Evolutionary conservation across 441 rosid genomes (phyloP), one percentile per base, ranked within the genome.

Genomic region (Jatropha multifida): DNA sequence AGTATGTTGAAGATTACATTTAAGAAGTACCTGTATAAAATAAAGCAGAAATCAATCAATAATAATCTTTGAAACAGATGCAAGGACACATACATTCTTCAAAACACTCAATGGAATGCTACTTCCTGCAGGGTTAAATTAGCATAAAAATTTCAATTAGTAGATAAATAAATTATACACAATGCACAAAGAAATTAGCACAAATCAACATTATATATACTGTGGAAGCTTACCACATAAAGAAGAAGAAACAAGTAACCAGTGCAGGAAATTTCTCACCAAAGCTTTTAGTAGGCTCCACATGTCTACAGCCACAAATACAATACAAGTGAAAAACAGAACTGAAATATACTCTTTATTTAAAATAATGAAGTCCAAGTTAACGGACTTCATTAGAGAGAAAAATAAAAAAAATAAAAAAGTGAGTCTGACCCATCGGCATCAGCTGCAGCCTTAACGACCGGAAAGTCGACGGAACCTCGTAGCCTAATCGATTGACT

Each of bases 1-100:
- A 89, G 90, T 74, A 89, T 87, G 77, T 87, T 89, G 88, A 89
- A 89, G 75, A 89, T 89, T 62, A 89, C 93, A 80, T 89, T 89
- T 77, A 89, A 80, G 77, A 86, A 86, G 76, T 89, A 89, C 93
- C 93, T 89, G 87, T 75, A 79, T 1, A 69, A 23, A 3, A 64
- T 44, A 41, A 23, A 32, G 32, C 20, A 59, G 17, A 26, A 75
- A 66, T 32, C 14, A 41, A 65, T 54, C 70, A 44, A 4, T 18
- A 26, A 4, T 18, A 55, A 11, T 52, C 62, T 7, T 40, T 42
- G 20, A 9, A 54, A 6, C 37, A 72, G 42, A 46, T 11, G 46
- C 11, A 61, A 15, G 20, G 10, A 1, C 44, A 14, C 32, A 46
- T 48, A 6, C 32, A 46, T 23, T 20, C 58, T 26, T 20, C n/a